These are phyloP conservation scores for Coelastrella sp. DNA, from an alignment of 139 green algal species.

Conservation along the genomic window DNA sequence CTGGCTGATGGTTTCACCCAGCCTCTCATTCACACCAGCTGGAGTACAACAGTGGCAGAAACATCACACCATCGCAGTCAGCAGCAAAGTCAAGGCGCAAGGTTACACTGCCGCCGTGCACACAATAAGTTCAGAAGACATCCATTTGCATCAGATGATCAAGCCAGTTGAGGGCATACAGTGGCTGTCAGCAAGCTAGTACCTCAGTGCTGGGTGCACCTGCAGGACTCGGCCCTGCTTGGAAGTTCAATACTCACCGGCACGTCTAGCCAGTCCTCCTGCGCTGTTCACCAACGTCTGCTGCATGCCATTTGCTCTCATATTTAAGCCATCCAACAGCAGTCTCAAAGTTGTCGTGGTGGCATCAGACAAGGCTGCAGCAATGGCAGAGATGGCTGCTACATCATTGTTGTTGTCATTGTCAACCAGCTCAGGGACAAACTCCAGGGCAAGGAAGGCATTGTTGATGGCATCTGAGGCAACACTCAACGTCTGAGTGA, in stretches of 20 bases:
- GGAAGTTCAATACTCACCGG: not conserved
- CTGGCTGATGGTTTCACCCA: not conserved
- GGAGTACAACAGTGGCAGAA: too few relatives aligned
- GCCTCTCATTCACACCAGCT: slow-evolving; percentile 17
- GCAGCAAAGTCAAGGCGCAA: too few relatives aligned
- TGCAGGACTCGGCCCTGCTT: too few relatives aligned
- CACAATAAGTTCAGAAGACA: too few relatives aligned
- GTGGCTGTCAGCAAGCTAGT: too few relatives aligned
- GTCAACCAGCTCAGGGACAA: not conserved
- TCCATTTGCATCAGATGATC: too few relatives aligned
- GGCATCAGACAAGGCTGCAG: not conserved
- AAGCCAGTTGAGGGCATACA: too few relatives aligned
- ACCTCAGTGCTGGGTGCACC: too few relatives aligned
- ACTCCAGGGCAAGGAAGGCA: slow-evolving; percentile 16
- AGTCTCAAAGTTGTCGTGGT: not conserved
- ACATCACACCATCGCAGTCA: too few relatives aligned
- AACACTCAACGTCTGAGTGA: not conserved
- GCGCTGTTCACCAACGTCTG: not conserved
- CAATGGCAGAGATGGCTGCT: slow-evolving; percentile 11
- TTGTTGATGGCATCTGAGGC: not conserved
- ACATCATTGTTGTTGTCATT: slow-evolving; percentile 43
- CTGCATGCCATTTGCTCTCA: slow-evolving; percentile 1
- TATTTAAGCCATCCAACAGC: not conserved
- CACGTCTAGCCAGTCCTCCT: not conserved
- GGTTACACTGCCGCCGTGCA: too few relatives aligned